Conservation (phyloP, 805 yeast genomes). For the Yamadazyma laniorum region DNA sequence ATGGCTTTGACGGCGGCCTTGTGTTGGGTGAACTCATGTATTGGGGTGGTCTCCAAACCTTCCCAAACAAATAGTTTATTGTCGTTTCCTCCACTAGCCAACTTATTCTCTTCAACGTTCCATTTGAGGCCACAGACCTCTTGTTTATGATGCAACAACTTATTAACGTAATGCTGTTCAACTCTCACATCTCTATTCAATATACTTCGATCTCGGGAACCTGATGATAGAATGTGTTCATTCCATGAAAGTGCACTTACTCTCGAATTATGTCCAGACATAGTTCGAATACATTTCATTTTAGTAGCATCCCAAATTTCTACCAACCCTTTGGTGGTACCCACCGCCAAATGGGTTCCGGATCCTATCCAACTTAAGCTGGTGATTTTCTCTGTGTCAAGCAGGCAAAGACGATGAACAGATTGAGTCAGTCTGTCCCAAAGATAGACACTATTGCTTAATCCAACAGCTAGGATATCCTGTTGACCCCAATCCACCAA, state of each 20-base stretch:
- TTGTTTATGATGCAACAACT: conserved; percentile 76
- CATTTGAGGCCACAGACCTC: conserved; percentile 96
- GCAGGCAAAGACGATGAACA: conserved; percentile 76
- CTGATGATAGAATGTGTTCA: conserved; percentile 81
- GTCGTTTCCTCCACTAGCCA: conserved; percentile 96
- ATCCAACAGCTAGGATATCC: conserved; percentile 85
- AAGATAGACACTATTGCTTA: conserved; percentile 81
- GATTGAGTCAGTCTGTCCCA: conserved; percentile 88
- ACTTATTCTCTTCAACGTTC: conserved; percentile 86
- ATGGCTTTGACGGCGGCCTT: conserved; percentile 95
- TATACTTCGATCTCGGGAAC: conserved; percentile 81
- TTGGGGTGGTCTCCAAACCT: conserved; percentile 65
- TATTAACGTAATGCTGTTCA: conserved; percentile 74
- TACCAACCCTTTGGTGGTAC: conserved; percentile 81
- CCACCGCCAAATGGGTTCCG: conserved; percentile 92
- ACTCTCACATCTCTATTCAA: conserved; percentile 89
- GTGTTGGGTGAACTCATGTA: conserved; percentile 76
- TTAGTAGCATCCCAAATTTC: conserved; percentile 94
- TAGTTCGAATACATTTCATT: conserved; percentile 77
- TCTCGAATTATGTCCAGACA: conserved; percentile 86
- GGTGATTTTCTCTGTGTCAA: conserved; percentile 70
- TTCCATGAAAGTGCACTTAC: conserved; percentile 94
- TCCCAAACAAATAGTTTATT: conserved; percentile 87
- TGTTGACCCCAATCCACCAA: conserved; percentile 94
- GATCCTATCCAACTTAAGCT: conserved; percentile 91